These are phyloP conservation scores for Leccinum pachyderme DNA, from an alignment of 1,284 basidiomycete genomes.

Conservation along the genomic window DNA sequence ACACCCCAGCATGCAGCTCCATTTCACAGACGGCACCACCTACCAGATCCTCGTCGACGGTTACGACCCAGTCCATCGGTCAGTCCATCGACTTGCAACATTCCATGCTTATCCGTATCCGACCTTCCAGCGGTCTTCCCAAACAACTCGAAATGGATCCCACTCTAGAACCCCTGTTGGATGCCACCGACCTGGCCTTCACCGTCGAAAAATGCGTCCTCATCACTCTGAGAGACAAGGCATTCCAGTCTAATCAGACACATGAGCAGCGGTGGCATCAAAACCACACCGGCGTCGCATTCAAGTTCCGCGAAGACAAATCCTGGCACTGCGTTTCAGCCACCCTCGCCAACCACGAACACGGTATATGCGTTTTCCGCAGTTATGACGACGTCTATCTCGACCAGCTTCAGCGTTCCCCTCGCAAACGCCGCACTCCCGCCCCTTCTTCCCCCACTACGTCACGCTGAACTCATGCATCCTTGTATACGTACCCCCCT, in stretches of 20 bases:
- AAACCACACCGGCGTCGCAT: conserved; percentile 49
- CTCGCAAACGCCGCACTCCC: conserved; percentile 34
- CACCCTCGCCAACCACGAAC: conserved; percentile 48
- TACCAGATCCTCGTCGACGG: conserved; percentile 62
- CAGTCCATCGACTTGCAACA: conserved; percentile 8
- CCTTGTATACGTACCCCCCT: conserved; percentile 16
- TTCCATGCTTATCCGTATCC: neutral
- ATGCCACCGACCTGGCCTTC: conserved; percentile 39
- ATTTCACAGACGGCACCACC: conserved; percentile 52
- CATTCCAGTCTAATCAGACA: conserved; percentile 40
- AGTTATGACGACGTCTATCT: conserved; percentile 63
- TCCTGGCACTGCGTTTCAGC: conserved; percentile 67
- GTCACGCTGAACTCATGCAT: conserved; percentile 18
- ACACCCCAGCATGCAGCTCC: conserved; percentile 56
- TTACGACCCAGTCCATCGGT: conserved; percentile 52
- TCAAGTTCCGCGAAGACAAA: conserved; percentile 43
- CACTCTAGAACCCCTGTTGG: conserved; percentile 40
- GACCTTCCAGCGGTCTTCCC: conserved; percentile 42
- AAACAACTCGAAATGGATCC: conserved; percentile 59
- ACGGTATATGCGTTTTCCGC: conserved; percentile 49
- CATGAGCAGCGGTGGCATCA: conserved; percentile 49
- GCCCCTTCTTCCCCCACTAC: conserved; percentile 23
- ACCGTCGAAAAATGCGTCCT: conserved; percentile 53
- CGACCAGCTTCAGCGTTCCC: conserved; percentile 39
- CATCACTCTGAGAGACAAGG: conserved; percentile 56